Evolutionary conservation across 2,329 filamentous ascomycete species (phyloP), one percentile per base, ranked within the genome.

Genomic region (Aaosphaeria arxii): DNA sequence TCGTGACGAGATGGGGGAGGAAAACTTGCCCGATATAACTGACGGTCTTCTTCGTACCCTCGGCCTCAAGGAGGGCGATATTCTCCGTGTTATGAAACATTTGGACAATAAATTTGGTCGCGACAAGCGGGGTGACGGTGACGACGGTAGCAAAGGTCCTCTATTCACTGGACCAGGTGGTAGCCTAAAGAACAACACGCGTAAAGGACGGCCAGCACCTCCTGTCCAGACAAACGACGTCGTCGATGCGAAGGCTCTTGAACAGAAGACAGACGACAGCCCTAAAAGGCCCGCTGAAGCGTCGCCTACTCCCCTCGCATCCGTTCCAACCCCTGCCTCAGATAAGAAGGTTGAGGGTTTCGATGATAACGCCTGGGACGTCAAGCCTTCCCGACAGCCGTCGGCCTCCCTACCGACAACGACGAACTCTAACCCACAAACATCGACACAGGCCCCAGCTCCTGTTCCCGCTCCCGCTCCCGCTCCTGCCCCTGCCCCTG

Each of bases 291-390:
- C 61, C 51, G 69, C 62, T 33, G 77, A 80, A 36, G 70, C 69
- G 13, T 73, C 75, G 45, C 65, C 75, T 28, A 79, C 80, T 31
- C 74, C 82, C 1, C 66, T 79, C 42, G 68, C 74, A 11, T 68
- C 74, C 48, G 71, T 70, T 6, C 75, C 82, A 35, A 67, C 73
- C 35, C 74, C 68, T 35, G 17, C 17, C 17, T 24, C 17, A 24
- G 60, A 79, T 35, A 77, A 81, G 50, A 74, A 75, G 44, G 70
- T 71, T 39, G 75, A 77, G 50, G 89, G 89, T 3, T 97, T 97
- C 63, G 94, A 99, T 44, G 94, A 97, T 63, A 90, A 97, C 74
- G 94, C 94, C 6, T 99, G 94, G 94, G 89, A 95, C 62, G 87
- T 96, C 43, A 96, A 96, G 74, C 89, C 90, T 13, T 82, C 87